phyloP scores from a whole-genome alignment of 2,329 filamentous ascomycete species.

The Aspergillus uvarum region DNA sequence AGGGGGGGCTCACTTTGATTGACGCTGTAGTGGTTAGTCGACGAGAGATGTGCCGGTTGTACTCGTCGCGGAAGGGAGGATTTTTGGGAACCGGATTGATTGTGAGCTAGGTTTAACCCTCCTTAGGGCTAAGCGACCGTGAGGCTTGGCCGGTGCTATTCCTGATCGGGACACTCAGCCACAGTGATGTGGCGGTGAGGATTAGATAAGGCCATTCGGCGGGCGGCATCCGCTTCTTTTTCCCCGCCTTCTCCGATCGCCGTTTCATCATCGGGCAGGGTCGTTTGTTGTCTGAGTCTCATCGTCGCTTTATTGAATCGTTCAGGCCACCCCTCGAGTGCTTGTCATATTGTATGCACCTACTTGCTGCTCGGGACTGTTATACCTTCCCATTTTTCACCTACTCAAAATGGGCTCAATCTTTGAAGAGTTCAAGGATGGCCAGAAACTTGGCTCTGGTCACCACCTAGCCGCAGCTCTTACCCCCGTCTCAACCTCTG shows the following conservation, averaged over 20 bases:
- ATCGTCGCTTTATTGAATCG: background rate
- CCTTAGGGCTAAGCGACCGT: conserved; percentile 45
- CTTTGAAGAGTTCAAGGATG: conserved; percentile 70
- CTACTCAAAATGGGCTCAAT: conserved; percentile 64
- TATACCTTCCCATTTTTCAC: background rate
- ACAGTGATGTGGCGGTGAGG: conserved; percentile 19
- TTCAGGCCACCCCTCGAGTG: background rate
- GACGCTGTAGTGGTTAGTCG: conserved; percentile 51
- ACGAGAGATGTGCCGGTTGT: conserved; percentile 38
- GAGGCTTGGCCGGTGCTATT: conserved; percentile 30
- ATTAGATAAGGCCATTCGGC: conserved; percentile 7
- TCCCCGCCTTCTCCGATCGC: conserved; percentile 17
- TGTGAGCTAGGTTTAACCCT: conserved; percentile 45
- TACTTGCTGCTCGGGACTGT: background rate
- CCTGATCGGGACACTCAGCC: conserved; percentile 17
- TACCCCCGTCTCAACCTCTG: conserved; percentile 64
- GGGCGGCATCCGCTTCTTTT: conserved; percentile 11
- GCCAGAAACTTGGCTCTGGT: conserved; percentile 65
- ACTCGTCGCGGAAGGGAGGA: conserved; percentile 41
- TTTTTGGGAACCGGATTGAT: conserved; percentile 37
- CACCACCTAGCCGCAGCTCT: conserved; percentile 73
- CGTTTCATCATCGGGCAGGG: conserved; percentile 1
- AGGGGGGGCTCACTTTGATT: conserved; percentile 50
- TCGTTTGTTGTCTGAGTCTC: background rate
- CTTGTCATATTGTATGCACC: background rate